Conservation (phyloP, 2,329 filamentous ascomycete species). For the Talaromyces sp. region DNA sequence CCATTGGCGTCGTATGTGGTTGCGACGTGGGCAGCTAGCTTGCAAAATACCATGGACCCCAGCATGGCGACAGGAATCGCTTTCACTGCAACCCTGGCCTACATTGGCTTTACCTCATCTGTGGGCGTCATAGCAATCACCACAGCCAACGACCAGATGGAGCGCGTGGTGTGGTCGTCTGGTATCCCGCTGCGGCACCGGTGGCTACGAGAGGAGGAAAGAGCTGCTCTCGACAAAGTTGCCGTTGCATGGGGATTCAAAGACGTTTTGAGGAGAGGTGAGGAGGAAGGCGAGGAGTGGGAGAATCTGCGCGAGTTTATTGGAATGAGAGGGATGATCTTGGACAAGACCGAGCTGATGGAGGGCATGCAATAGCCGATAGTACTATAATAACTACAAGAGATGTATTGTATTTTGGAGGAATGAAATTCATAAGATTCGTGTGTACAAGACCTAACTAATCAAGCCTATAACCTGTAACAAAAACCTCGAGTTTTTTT, state of each 20-base stretch:
- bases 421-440: background rate
- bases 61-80: conserved; percentile 69
- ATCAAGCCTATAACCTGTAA: conserved; percentile 3
- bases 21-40: conserved; percentile 59
- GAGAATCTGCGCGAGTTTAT: conserved; percentile 78
- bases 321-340: conserved; percentile 76
- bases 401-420: background rate
- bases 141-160: conserved; percentile 92
- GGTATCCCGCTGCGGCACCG: conserved; percentile 75
- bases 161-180: conserved; percentile 80
- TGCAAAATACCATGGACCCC: conserved; percentile 73
- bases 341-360: conserved; percentile 87
- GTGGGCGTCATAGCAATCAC: conserved; percentile 79
- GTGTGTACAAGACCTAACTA: conserved; percentile 9
- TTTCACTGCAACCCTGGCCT: conserved; percentile 76
- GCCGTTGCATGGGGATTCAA: conserved; percentile 90
- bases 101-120: conserved; percentile 72
- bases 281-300: conserved; percentile 90
- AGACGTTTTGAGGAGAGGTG: conserved; percentile 70
- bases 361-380: conserved; percentile 74
- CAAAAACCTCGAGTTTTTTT: background rate
- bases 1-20: conserved; percentile 55
- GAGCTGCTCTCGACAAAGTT: conserved; percentile 78
- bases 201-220: conserved; percentile 86
- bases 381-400: background rate